Evolutionary conservation across 129 eudicot species (phyloP).

Genomic region (Logfia minima): DNA sequence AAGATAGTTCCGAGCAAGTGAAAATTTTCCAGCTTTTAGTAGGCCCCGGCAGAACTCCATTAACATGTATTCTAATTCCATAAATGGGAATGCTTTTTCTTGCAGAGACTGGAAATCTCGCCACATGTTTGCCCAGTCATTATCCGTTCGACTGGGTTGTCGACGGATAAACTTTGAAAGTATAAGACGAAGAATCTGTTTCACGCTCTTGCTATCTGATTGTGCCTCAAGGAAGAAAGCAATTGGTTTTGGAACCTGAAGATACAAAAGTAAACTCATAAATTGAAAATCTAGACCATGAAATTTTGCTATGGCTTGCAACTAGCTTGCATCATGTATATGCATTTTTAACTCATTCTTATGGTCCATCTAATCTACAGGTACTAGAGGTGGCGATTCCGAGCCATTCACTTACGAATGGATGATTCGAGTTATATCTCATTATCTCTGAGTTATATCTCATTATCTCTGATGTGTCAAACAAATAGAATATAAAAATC

Average conservation of each 20-base stretch:
- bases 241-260: constrained; percentile 92
- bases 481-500: background rate
- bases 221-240: constrained; percentile 67
- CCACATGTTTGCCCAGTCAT: constrained; percentile 96
- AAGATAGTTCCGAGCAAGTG: constrained; percentile 82
- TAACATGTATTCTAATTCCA: constrained; percentile 82
- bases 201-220: constrained; percentile 80
- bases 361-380: background rate
- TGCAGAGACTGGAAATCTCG: constrained; percentile 81
- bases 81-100: constrained; percentile 86
- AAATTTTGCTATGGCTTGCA: constrained; percentile 8
- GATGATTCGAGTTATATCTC: background rate
- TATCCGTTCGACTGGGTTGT: constrained; percentile 74
- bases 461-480: background rate
- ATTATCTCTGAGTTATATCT: background rate
- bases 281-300: background rate
- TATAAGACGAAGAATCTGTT: constrained; percentile 86
- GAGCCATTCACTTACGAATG: background rate
- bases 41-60: constrained; percentile 93
- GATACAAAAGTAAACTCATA: constrained; percentile 25
- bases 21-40: constrained; percentile 93
- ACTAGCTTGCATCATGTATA: background rate
- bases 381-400: background rate
- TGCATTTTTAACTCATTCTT: constrained; percentile 8
- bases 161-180: constrained; percentile 86